phyloP scores from a whole-genome alignment of 805 yeast genomes.

The Metschnikowia cerradonensis region DNA sequence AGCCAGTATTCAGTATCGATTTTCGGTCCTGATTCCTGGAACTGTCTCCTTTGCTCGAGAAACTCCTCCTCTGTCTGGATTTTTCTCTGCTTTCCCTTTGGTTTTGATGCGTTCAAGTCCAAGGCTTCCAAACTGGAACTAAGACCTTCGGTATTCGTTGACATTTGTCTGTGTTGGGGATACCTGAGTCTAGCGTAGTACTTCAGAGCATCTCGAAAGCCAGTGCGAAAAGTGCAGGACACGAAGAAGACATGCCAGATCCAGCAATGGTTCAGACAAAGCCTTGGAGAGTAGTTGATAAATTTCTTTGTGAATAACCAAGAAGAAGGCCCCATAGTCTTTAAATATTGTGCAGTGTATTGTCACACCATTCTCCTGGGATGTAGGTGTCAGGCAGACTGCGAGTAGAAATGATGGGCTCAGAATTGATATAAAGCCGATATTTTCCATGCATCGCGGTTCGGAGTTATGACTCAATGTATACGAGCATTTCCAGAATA shows the following conservation, averaged over 20 bases:
- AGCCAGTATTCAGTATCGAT: conserved; percentile 47
- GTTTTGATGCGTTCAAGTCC: neutral
- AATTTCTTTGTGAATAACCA: neutral
- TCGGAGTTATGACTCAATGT: neutral
- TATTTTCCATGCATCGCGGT: neutral
- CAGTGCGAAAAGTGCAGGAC: conserved; percentile 1
- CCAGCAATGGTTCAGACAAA: neutral
- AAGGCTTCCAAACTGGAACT: neutral
- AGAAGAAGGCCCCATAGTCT: neutral
- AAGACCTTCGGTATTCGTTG: neutral
- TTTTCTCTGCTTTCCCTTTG: conserved; percentile 42
- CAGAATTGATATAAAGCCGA: neutral
- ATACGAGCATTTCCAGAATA: neutral
- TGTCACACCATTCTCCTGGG: neutral
- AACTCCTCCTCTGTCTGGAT: conserved; percentile 69
- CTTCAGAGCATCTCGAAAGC: neutral
- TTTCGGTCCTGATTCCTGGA: conserved; percentile 53
- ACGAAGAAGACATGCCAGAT: neutral
- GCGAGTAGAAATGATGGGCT: neutral
- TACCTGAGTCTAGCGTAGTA: neutral
- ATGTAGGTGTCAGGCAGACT: neutral
- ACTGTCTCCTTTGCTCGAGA: conserved; percentile 47
- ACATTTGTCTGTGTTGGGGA: neutral
- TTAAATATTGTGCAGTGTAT: neutral
- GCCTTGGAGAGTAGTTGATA: neutral